Percentiles rank a stretch among this genome's conserved stretches.
phyloP scores from a whole-genome alignment of 2,329 filamentous ascomycete genomes.

The Colletotrichum plurivorum region DNA sequence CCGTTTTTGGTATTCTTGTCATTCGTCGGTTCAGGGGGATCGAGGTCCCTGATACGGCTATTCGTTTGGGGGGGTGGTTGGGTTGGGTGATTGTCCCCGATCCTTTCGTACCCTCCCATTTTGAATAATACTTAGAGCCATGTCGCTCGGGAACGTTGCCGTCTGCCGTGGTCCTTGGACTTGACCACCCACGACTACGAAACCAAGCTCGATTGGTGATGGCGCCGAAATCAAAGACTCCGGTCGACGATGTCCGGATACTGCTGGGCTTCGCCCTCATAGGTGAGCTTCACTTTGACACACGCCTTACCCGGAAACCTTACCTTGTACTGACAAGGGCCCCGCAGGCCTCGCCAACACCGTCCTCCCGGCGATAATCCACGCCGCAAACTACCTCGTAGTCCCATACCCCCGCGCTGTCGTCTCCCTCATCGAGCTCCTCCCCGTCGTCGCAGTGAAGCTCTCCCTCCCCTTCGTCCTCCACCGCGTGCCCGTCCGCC shows the following conservation, averaged over 20 bases:
- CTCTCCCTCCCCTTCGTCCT: conserved; percentile 47
- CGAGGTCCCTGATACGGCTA: no score
- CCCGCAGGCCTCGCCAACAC: conserved; percentile 49
- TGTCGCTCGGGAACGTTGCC: neutral
- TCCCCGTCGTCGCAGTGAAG: conserved; percentile 49
- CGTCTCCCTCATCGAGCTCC: conserved; percentile 50
- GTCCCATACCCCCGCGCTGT: conserved; percentile 50
- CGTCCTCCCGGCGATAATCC: conserved; percentile 48
- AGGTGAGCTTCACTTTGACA: conserved; percentile 2
- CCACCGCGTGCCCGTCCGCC: conserved; percentile 45
- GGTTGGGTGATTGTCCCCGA: neutral
- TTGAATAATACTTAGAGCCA: conserved; percentile 1
- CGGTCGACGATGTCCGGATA: conserved; percentile 11
- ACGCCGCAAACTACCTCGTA: conserved; percentile 53
- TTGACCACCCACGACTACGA: neutral
- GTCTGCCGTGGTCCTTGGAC: neutral
- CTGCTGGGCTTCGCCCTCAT: conserved; percentile 31
- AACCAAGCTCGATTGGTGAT: conserved; percentile 11
- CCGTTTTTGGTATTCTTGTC: neutral
- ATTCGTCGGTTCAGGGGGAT: neutral
- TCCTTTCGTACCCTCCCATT: neutral
- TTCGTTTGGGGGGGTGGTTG: no score
- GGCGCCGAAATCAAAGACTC: conserved; percentile 17
- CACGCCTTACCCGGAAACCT: no score
- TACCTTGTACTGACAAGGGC: no score